A percentile compares a stretch with the other conserved stretches of the same genome.
phyloP scores from a whole-genome alignment of 2,329 filamentous ascomycete species.

The Aureobasidium sp. region DNA sequence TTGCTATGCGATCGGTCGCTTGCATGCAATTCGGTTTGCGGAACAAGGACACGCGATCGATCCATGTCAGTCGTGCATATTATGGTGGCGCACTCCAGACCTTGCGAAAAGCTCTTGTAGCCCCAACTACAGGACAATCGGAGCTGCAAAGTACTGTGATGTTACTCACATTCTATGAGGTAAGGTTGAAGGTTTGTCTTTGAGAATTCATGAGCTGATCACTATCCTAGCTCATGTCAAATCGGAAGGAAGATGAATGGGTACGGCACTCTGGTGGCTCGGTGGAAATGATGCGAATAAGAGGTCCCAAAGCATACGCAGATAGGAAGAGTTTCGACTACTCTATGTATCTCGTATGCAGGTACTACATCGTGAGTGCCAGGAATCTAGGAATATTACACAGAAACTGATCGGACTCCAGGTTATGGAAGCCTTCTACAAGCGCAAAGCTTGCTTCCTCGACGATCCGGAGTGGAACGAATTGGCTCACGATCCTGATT shows the following conservation, averaged over 20 bases:
- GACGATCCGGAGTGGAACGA: slow-evolving; percentile 10
- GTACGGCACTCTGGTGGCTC: slow-evolving; percentile 9
- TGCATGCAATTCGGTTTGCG: slow-evolving; percentile 6
- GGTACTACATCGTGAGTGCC: slow-evolving; percentile 8
- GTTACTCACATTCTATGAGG: slow-evolving; percentile 13
- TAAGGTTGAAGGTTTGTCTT: background rate
- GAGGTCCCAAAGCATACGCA: slow-evolving; percentile 11
- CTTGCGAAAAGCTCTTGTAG: slow-evolving; percentile 3
- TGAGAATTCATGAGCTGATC: background rate
- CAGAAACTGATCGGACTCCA: background rate
- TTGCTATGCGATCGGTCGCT: slow-evolving; percentile 12
- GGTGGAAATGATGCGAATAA: slow-evolving; percentile 6
- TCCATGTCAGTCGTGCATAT: background rate
- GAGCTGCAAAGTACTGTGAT: slow-evolving; percentile 12
- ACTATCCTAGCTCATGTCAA: background rate
- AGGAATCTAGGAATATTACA: background rate
- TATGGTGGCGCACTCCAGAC: slow-evolving; percentile 7
- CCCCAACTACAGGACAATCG: background rate
- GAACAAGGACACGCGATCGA: background rate
- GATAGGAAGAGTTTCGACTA: slow-evolving; percentile 12
- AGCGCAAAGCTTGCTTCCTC: slow-evolving; percentile 9
- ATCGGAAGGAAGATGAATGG: slow-evolving; percentile 11
- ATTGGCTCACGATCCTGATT: background rate
- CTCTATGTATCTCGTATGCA: slow-evolving; percentile 14
- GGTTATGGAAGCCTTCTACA: slow-evolving; percentile 13